phyloP scores from a whole-genome alignment of 305 asterid species.

The Plantago rigida region DNA sequence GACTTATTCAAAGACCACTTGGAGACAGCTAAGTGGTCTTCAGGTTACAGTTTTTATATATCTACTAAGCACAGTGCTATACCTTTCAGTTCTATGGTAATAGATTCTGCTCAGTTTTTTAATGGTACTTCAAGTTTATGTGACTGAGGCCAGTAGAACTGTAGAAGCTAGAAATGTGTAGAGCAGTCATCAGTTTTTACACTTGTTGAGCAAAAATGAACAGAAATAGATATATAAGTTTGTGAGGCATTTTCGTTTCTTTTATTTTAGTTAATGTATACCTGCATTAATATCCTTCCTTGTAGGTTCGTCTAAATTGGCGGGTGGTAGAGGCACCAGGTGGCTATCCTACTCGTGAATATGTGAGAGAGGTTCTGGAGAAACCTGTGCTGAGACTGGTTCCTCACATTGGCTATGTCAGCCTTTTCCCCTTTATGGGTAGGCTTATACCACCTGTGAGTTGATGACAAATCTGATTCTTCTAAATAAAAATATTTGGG shows the following conservation, averaged over 20 bases:
- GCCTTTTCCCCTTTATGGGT: slow-evolving; percentile 88
- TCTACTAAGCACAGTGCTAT: neutral
- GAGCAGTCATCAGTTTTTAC: neutral
- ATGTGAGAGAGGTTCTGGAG: slow-evolving; percentile 67
- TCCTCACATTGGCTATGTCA: slow-evolving; percentile 88
- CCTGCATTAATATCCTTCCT: slow-evolving; percentile 15
- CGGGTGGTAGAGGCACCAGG: slow-evolving; percentile 47
- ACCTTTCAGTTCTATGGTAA: neutral
- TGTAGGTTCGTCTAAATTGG: slow-evolving; percentile 77
- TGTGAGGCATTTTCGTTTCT: neutral
- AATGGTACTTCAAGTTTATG: neutral
- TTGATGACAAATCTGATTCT: slow-evolving; percentile 24
- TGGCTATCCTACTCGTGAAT: slow-evolving; percentile 57
- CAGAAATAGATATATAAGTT: neutral
- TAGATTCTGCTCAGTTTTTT: slow-evolving; percentile 2
- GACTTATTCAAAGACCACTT: neutral
- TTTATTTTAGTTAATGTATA: neutral
- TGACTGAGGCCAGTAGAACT: neutral
- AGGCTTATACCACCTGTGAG: slow-evolving; percentile 97
- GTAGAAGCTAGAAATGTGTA: neutral
- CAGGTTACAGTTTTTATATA: neutral
- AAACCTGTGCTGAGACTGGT: slow-evolving; percentile 66
- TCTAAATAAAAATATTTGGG: slow-evolving; percentile 5
- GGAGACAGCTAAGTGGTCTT: neutral
- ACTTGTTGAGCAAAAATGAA: too few species aligned